Evolutionary conservation across 163 green algal genomes (phyloP).

Genomic region (Scenedesmus sp.): DNA sequence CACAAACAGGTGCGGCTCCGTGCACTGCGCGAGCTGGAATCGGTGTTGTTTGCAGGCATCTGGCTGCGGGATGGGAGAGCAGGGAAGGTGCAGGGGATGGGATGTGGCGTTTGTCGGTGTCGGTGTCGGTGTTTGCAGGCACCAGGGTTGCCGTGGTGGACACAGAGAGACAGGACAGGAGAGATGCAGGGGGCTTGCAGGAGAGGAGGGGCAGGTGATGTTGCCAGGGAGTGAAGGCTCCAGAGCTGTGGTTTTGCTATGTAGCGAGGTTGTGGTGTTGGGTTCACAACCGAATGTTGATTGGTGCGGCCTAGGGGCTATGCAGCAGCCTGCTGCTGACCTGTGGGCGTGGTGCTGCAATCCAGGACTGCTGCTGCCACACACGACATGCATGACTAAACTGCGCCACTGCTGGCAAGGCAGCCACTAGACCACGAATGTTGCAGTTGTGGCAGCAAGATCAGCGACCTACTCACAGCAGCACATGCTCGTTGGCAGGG

Average conservation of each 20-base stretch:
- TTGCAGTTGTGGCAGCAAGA: neutral
- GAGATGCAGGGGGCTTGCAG: too few relatives aligned
- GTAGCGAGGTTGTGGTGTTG: too few relatives aligned
- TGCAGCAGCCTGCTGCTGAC: neutral
- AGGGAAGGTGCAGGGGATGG: neutral
- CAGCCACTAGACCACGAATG: neutral
- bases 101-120: neutral
- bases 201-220: too few relatives aligned
- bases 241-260: too few relatives aligned
- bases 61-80: neutral
- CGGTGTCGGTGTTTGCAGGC: neutral
- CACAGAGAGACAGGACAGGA: too few relatives aligned
- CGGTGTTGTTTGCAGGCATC: slow-evolving; percentile 46
- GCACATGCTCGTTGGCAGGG: slow-evolving; percentile 54
- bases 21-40: slow-evolving; percentile 82
- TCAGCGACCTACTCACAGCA: slow-evolving; percentile 20
- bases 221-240: too few relatives aligned
- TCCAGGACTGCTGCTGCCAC: neutral
- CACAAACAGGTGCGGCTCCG: slow-evolving; percentile 90
- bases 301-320: neutral
- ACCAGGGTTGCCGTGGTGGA: too few relatives aligned
- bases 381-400: neutral
- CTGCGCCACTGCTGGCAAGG: neutral
- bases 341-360: neutral
- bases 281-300: neutral